phyloP scores from a whole-genome alignment of 169 alveolate species.

The Theileria equi region DNA sequence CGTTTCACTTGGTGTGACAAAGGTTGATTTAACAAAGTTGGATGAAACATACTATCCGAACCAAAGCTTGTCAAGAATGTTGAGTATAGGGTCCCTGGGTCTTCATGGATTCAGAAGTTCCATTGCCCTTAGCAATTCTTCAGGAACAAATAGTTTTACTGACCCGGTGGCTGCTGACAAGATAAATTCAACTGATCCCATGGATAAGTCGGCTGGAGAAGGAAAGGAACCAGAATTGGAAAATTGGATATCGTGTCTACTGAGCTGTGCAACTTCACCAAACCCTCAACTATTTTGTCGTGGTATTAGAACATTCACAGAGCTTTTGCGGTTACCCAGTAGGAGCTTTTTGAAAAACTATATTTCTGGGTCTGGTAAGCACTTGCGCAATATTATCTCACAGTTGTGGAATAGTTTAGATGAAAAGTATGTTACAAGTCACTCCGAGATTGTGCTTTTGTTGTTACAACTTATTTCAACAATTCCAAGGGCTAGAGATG shows the following conservation, averaged over 20 bases:
- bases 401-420: conserved; percentile 47
- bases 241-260: conserved; percentile 36
- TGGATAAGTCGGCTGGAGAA: neutral
- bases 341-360: conserved; percentile 16
- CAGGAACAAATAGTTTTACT: no score
- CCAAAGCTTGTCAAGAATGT: neutral
- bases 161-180: neutral
- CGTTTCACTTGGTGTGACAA: no score
- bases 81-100: neutral
- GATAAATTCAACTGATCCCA: neutral
- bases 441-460: conserved; percentile 57
- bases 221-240: conserved; percentile 12
- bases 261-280: conserved; percentile 31
- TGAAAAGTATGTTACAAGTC: conserved; percentile 38
- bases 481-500: conserved; percentile 20
- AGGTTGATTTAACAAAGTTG: no score
- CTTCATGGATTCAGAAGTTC: neutral
- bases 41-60: neutral
- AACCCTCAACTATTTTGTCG: conserved; percentile 54
- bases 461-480: conserved; percentile 39
- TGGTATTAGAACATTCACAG: conserved; percentile 49
- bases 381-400: conserved; percentile 13
- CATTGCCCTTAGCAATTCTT: neutral
- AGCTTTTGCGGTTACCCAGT: conserved; percentile 31
- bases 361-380: conserved; percentile 22